phyloP scores from a whole-genome alignment of 225 moss, liverwort and hornwort species.

The Bryum argenteum region DNA sequence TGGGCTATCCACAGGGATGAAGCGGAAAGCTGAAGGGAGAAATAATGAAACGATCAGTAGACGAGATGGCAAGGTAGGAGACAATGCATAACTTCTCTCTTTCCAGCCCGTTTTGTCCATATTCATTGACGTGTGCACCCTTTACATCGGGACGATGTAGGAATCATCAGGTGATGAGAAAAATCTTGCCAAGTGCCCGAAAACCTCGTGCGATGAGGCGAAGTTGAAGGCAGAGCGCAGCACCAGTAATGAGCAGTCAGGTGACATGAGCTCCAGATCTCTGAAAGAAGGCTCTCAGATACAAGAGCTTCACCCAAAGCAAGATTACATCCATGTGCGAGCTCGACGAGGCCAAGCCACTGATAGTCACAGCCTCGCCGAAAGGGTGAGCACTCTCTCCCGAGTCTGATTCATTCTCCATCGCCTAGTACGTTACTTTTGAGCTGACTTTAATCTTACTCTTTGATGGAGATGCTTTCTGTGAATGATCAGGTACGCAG shows the following conservation, averaged over 20 bases:
- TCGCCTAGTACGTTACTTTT: not conserved
- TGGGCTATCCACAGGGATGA: conserved; percentile 13
- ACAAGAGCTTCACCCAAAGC: conserved; percentile 40
- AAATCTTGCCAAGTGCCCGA: conserved; percentile 28
- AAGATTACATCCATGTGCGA: conserved; percentile 51
- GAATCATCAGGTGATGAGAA: conserved; percentile 12
- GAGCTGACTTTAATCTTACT: conserved; percentile 1
- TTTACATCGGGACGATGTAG: conserved; percentile 18
- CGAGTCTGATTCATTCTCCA: not conserved
- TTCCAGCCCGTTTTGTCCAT: conserved; percentile 4
- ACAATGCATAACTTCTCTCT: not conserved
- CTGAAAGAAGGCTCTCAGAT: conserved; percentile 22
- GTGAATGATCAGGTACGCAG: conserved; percentile 69
- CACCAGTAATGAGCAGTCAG: conserved; percentile 46
- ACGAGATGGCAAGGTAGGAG: conserved; percentile 23
- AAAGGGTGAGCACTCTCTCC: conserved; percentile 29
- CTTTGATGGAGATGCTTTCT: conserved; percentile 4
- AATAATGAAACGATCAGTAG: conserved; percentile 22
- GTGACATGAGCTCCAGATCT: conserved; percentile 38
- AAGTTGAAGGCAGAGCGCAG: conserved; percentile 37
- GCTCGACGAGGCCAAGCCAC: conserved; percentile 52
- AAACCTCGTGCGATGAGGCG: conserved; percentile 21
- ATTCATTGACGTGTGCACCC: not conserved
- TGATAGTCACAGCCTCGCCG: conserved; percentile 55
- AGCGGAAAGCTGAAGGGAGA: conserved; percentile 36